A percentile compares a stretch with the other conserved stretches of the same genome.
phyloP scores from a whole-genome alignment of 2,329 filamentous ascomycete species.

The Cercospora sojina region DNA sequence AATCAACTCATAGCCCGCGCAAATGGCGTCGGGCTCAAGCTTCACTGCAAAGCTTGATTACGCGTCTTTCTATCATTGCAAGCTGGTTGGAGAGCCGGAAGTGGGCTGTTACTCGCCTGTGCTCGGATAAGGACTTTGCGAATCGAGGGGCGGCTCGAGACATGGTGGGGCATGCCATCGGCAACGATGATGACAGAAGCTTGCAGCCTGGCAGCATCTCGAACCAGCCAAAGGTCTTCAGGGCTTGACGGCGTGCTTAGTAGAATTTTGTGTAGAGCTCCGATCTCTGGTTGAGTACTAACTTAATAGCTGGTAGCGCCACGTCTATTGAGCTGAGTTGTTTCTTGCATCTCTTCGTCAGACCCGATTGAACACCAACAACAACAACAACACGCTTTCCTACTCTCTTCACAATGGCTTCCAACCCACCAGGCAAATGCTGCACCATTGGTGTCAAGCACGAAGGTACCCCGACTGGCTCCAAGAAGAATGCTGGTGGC shows the following conservation, averaged over 20 bases:
- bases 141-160: neutral
- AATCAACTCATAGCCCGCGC: neutral
- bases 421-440: slow-evolving; percentile 39
- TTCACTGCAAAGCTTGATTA: neutral
- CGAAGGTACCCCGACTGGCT: slow-evolving; percentile 38
- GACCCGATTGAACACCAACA: neutral
- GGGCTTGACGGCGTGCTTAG: neutral
- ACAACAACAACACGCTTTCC: neutral
- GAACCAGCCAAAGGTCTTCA: neutral
- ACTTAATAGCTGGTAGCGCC: neutral
- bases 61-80: neutral
- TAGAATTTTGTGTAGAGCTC: slow-evolving; percentile 2
- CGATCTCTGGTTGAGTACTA: neutral
- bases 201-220: neutral
- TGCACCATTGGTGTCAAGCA: slow-evolving; percentile 43
- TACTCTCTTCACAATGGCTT: slow-evolving; percentile 34
- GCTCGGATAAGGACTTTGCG: neutral
- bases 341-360: neutral
- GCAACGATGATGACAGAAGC: slow-evolving; percentile 5
- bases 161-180: slow-evolving; percentile 7
- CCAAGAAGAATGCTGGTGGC: slow-evolving; percentile 37
- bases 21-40: neutral
- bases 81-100: neutral
- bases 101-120: neutral
- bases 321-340: neutral